Evolutionary conservation across 2,329 filamentous ascomycete genomes (phyloP).

Genomic region (Penicillium palitans): DNA sequence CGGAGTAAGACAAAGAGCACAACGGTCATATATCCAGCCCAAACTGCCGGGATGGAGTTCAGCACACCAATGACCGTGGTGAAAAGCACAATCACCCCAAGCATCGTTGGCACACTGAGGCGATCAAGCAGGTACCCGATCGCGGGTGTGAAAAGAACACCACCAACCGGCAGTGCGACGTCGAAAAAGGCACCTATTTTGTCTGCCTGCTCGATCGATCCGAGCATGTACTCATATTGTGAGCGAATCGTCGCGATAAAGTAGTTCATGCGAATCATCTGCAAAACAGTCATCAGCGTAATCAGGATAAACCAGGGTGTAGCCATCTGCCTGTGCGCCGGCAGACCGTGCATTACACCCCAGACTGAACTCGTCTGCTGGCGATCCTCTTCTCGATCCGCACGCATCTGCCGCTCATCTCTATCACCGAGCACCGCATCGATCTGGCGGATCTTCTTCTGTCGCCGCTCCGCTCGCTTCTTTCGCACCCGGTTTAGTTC

Average conservation of each 20-base stretch:
- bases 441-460: slow-evolving; percentile 66
- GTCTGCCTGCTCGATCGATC: slow-evolving; percentile 60
- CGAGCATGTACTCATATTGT: slow-evolving; percentile 78
- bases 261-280: slow-evolving; percentile 85
- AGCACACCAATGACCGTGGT: slow-evolving; percentile 75
- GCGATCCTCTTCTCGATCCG: slow-evolving; percentile 62
- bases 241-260: slow-evolving; percentile 83
- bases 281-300: slow-evolving; percentile 74
- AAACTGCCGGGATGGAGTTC: slow-evolving; percentile 66
- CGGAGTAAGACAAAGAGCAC: slow-evolving; percentile 81
- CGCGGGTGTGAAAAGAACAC: slow-evolving; percentile 78
- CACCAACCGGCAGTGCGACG: slow-evolving; percentile 74
- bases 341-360: slow-evolving; percentile 75
- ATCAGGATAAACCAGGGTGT: slow-evolving; percentile 86
- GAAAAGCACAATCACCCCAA: slow-evolving; percentile 67
- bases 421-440: slow-evolving; percentile 68
- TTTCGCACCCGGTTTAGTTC: slow-evolving; percentile 52
- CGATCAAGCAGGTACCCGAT: slow-evolving; percentile 79
- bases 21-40: slow-evolving; percentile 71
- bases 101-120: slow-evolving; percentile 69
- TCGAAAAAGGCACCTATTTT: slow-evolving; percentile 84
- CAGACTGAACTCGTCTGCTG: slow-evolving; percentile 74
- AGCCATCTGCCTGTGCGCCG: slow-evolving; percentile 68
- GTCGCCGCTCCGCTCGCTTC: slow-evolving; percentile 60
- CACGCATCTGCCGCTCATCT: slow-evolving; percentile 61